These are phyloP conservation scores for Patellifolia procumbens DNA, from an alignment of 179 eudicot genomes.

Conservation along the genomic window DNA sequence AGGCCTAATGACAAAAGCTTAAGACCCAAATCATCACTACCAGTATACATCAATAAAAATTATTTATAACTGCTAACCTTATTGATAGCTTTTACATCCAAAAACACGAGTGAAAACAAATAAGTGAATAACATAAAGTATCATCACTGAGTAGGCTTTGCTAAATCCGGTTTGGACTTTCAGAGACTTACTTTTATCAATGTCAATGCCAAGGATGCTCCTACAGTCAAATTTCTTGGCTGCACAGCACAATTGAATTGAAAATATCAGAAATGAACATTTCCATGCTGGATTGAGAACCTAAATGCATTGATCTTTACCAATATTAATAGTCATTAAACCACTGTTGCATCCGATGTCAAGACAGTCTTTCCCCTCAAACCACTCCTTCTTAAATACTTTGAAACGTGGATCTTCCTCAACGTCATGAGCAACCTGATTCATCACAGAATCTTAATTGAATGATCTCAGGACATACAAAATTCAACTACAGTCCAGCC, in stretches of 20 bases:
- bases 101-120: not conserved
- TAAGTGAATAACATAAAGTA: not conserved
- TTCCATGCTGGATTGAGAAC: conserved; percentile 3
- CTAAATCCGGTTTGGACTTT: not conserved
- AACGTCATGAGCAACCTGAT: conserved; percentile 66
- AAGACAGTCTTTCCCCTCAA: conserved; percentile 85
- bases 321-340: conserved; percentile 71
- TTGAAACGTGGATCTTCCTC: conserved; percentile 89
- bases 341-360: conserved; percentile 96
- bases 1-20: not conserved
- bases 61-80: not conserved
- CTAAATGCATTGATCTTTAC: conserved; percentile 36
- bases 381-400: conserved; percentile 79
- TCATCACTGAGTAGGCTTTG: not conserved
- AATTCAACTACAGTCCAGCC: not conserved
- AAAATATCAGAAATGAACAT: not conserved
- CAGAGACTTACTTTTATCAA: conserved; percentile 59
- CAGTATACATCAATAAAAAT: not conserved
- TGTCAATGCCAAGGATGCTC: conserved; percentile 90
- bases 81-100: not conserved
- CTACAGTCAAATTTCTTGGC: conserved; percentile 79
- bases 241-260: conserved; percentile 37
- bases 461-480: conserved; percentile 7
- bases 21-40: not conserved
- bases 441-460: conserved; percentile 25